Base-by-base conservation (phyloP, 495 filamentous ascomycete genomes). In the Neurospora pannonica region DNA sequence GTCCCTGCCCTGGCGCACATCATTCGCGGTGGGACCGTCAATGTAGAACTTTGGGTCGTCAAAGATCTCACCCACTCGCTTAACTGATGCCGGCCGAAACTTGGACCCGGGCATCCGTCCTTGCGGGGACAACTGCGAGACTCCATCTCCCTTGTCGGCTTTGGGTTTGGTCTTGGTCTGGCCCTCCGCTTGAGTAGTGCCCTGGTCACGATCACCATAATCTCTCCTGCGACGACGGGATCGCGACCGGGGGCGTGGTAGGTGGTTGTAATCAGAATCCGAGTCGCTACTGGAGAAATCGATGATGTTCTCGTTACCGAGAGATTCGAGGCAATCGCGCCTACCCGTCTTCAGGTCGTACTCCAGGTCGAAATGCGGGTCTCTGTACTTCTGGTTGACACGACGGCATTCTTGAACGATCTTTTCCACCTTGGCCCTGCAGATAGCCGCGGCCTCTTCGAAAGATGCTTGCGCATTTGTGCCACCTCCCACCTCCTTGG, bases 351-450 rank as follows among this genome's bases (percentile, higher is more conserved):
- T 93, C 71, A 95, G 84, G 78, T 97, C 94, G 72, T 88, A 85
- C 77, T 94, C 92, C 70, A 98, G 90, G 80, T 97, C 93, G 79
- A 97, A 97, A 81, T 95, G 90, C 36, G 91, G 89, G 82, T 98
- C 95, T 5, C 91, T 88, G 78, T 97, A 98, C 81, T 95, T 97
- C 79, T 94, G 91, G 81, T 98, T 97, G 74, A 96, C 85, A 10
- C 93, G 87, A 34, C 90, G 85, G 81, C 94, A 97, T 82, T 97
- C 94, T 75, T 87, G 89, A 10, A 92, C 89, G 78, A 97, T 97
- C 77, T 93, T 91, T 39, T 88, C 89, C 7, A 97, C 94, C 71
- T 94, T 93, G 62, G 85, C 86, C 72, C 83, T 82, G 83, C 95
- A 97, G 70, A 88, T 87, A 5, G 84, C 85, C 24, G 86, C 88